Base-by-base conservation (phyloP, 1,284 basidiomycete species). In the Austroboletus sp. region DNA sequence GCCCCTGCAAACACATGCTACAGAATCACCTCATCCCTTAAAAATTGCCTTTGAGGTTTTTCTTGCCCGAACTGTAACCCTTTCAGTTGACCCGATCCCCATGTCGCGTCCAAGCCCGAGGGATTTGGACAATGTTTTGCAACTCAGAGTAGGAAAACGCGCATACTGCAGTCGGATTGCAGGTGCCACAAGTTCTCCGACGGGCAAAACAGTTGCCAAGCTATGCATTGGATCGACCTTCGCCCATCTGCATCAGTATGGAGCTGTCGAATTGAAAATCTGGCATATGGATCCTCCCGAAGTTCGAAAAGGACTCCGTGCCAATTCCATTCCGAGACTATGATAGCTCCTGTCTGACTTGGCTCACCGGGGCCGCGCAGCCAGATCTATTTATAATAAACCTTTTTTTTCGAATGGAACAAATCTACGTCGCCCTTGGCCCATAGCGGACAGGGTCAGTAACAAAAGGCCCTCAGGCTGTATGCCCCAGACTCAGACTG, bases 401-500 rank as follows among this genome's bases (percentile, higher is more conserved):
- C 34, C n/a, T 8, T 13, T 16, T 13, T 16, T 25, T 40, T 15
- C 32, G 30, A 13, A 41, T 6, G 36, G n/a, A 11, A 32, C 21
- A 17, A 34, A 16, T 34, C 19, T n/a, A 62, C 62, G 63, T 49
- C 45, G n/a, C 41, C 44, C 30, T 35, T 49, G 10, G n/a, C 29
- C 34, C 41, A 40, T 50, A 26, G 50, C 48, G 32, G 53, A 51
- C 49, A 52, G 33, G 49, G 48, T 50, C 38, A 46, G 61, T 57
- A 48, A 58, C 66, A 50, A 61, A 64, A 63, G 71, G 46, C 68
- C 4, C 51, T 85, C 19, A 56, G 69, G 39, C 82, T 79, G 13
- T 88, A 88, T 66, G 71, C 74, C 19, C 81, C 81, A 1, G 86
- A 88, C 58, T 88, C 81, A 1, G 86, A 88, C 58, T 88, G 85